Evolutionary conservation across 1,284 basidiomycete genomes (phyloP).

Genomic region (Gymnopus androsaceus): DNA sequence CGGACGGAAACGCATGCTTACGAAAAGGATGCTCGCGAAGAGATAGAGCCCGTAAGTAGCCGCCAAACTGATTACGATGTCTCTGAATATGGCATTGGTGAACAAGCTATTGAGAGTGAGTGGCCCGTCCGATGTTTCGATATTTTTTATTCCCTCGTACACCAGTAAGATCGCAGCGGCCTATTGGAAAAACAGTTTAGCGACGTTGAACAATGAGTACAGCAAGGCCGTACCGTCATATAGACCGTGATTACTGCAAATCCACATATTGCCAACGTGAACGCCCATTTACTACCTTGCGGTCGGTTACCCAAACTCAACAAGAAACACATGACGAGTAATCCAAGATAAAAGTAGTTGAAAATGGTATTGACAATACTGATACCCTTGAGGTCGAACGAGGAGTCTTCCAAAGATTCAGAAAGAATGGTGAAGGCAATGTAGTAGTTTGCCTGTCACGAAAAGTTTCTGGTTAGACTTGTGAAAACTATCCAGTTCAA

Average conservation of each 20-base stretch:
- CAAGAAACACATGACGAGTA: conserved; percentile 89
- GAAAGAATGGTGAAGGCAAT: conserved; percentile 84
- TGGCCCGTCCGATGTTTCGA: conserved; percentile 47
- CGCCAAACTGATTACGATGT: conserved; percentile 83
- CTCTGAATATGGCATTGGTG: conserved; percentile 77
- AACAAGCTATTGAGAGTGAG: conserved; percentile 63
- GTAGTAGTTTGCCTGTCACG: conserved; percentile 79
- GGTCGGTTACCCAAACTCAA: conserved; percentile 91
- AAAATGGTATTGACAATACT: conserved; percentile 77
- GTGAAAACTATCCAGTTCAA: conserved; percentile 17
- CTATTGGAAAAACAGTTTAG: conserved; percentile 38
- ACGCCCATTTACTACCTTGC: conserved; percentile 83
- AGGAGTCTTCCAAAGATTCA: conserved; percentile 65
- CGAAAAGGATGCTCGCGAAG: conserved; percentile 78
- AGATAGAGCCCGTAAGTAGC: conserved; percentile 88
- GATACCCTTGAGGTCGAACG: conserved; percentile 62
- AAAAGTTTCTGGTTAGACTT: conserved; percentile 14
- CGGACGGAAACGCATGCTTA: conserved; percentile 42
- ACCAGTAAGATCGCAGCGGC: conserved; percentile 79
- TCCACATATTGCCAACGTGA: conserved; percentile 80
- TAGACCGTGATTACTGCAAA: conserved; percentile 90
- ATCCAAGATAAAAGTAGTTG: conserved; percentile 85
- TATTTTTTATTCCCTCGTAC: conserved; percentile 71
- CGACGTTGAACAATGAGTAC: background rate
- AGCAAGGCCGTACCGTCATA: conserved; percentile 71